Conservation (phyloP, 2,329 filamentous ascomycete genomes). For the Didymella lethalis region DNA sequence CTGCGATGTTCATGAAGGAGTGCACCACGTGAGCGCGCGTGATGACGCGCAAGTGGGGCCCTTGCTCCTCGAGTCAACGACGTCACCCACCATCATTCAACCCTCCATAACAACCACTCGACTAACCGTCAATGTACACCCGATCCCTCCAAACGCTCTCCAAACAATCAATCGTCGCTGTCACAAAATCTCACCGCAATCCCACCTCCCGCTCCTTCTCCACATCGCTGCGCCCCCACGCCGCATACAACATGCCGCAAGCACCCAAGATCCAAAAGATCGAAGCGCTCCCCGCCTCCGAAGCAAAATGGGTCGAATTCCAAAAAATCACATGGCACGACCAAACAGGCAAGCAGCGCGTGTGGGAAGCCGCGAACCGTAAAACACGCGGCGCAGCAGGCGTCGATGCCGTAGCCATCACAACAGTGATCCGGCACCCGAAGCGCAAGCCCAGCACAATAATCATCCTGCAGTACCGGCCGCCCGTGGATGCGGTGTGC, state of each 20-base stretch:
- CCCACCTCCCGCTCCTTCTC: slow-evolving; percentile 21
- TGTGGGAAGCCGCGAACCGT: slow-evolving; percentile 60
- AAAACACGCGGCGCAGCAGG: slow-evolving; percentile 64
- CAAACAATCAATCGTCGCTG: neutral
- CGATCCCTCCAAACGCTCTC: neutral
- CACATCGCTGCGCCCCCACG: slow-evolving; percentile 15
- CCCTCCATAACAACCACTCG: neutral
- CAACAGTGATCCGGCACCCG: slow-evolving; percentile 62
- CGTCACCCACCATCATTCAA: slow-evolving; percentile 5
- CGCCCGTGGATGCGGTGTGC: slow-evolving; percentile 64
- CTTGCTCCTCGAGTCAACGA: slow-evolving; percentile 7
- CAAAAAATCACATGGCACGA: slow-evolving; percentile 62
- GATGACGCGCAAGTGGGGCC: slow-evolving; percentile 16
- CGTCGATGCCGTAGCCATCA: slow-evolving; percentile 67
- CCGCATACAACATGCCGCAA: slow-evolving; percentile 47
- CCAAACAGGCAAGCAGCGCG: slow-evolving; percentile 55
- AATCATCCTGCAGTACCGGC: slow-evolving; percentile 67
- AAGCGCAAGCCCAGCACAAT: slow-evolving; percentile 59
- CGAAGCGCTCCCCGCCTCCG: slow-evolving; percentile 58
- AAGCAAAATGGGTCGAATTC: slow-evolving; percentile 66
- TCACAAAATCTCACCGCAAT: neutral
- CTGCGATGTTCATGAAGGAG: neutral
- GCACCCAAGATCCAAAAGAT: slow-evolving; percentile 46
- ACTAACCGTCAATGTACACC: slow-evolving; percentile 18
- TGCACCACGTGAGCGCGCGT: slow-evolving; percentile 4